phyloP scores from a whole-genome alignment of 331 rosid genomes.

The Acacia pycnantha region DNA sequence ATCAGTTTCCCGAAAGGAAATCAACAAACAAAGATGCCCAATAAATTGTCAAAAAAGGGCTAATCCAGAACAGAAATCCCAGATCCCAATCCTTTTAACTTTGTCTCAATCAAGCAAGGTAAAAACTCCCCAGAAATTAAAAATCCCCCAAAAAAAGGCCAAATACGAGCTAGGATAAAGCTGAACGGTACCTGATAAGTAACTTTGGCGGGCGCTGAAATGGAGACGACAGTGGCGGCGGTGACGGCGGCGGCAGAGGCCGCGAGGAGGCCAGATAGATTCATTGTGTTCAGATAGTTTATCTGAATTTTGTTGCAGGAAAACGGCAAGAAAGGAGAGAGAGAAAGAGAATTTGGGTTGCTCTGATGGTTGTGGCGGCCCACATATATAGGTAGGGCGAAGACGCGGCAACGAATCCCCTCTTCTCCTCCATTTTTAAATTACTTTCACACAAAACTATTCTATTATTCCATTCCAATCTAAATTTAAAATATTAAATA shows the following conservation, averaged over 20 bases:
- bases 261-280: slow-evolving; percentile 61
- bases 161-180: neutral
- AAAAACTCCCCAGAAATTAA: neutral
- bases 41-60: neutral
- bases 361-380: slow-evolving; percentile 27
- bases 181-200: slow-evolving; percentile 51
- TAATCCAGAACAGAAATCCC: neutral
- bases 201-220: slow-evolving; percentile 33
- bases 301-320: neutral
- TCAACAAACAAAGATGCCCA: neutral
- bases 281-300: slow-evolving; percentile 37
- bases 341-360: neutral
- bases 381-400: slow-evolving; percentile 13
- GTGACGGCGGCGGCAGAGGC: slow-evolving; percentile 76
- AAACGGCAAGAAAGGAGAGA: neutral
- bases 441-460: neutral
- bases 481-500: neutral
- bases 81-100: neutral
- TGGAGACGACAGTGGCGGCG: slow-evolving; percentile 49
- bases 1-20: neutral
- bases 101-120: neutral
- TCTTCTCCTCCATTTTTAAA: neutral
- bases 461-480: too few relatives aligned
- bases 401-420: slow-evolving; percentile 59
- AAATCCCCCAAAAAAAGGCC: neutral